Evolutionary conservation across 2,329 filamentous ascomycete species (phyloP).

Genomic region (Colletotrichum noveboracense): DNA sequence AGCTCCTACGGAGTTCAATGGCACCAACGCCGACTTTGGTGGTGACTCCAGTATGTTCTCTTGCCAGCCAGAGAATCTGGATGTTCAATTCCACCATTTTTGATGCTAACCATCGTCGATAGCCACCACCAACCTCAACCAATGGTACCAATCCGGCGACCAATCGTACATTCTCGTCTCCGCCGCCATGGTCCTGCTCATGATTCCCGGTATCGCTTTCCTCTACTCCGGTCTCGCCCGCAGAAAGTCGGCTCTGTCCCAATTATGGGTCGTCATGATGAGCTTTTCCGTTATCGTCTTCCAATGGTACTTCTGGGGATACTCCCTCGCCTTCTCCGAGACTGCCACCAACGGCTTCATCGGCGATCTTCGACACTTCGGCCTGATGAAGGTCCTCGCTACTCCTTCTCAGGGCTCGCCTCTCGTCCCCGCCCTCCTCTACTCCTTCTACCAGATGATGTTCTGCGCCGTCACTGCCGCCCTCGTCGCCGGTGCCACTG

Average conservation of each 20-base stretch:
- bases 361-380: conserved; percentile 88
- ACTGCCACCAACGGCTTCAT: conserved; percentile 88
- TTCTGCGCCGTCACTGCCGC: conserved; percentile 93
- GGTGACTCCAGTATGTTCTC: conserved; percentile 77
- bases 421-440: conserved; percentile 86
- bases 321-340: conserved; percentile 89
- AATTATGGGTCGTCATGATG: conserved; percentile 98
- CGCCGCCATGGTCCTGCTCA: conserved; percentile 92
- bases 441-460: conserved; percentile 95
- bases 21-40: conserved; percentile 67
- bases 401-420: conserved; percentile 87
- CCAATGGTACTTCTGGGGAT: conserved; percentile 99
- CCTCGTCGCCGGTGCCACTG: conserved; percentile 89
- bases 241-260: conserved; percentile 93
- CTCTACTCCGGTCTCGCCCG: conserved; percentile 97
- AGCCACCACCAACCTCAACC: conserved; percentile 90
- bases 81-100: not conserved
- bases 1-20: conserved; percentile 65
- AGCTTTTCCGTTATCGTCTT: conserved; percentile 90
- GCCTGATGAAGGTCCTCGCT: conserved; percentile 82
- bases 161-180: conserved; percentile 91
- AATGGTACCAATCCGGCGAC: conserved; percentile 93
- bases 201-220: conserved; percentile 96
- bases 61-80: not conserved
- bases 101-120: conserved; percentile 19